phyloP scores from a whole-genome alignment of 2,329 filamentous ascomycete species.

The Epichloe sp. region DNA sequence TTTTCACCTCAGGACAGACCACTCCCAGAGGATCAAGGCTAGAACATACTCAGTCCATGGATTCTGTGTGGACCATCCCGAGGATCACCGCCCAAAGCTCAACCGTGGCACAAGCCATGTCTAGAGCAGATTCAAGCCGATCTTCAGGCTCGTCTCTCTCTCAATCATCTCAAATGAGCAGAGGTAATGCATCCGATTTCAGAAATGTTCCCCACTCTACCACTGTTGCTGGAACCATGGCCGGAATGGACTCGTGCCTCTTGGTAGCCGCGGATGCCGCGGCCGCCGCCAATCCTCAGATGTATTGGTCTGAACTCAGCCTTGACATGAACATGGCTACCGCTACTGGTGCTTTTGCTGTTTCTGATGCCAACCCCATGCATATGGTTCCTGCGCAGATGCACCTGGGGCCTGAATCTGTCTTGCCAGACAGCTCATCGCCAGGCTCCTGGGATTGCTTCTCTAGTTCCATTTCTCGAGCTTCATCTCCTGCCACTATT shows the following conservation, averaged over 20 bases:
- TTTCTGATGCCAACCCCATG: slow-evolving; percentile 30
- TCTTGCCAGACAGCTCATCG: slow-evolving; percentile 35
- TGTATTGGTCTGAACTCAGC: slow-evolving; percentile 36
- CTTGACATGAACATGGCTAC: slow-evolving; percentile 31
- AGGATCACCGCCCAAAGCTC: slow-evolving; percentile 20
- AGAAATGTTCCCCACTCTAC: slow-evolving; percentile 25
- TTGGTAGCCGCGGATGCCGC: slow-evolving; percentile 33
- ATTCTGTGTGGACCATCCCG: slow-evolving; percentile 35
- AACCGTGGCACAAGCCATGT: slow-evolving; percentile 25
- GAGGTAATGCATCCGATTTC: slow-evolving; percentile 35
- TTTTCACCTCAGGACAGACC: slow-evolving; percentile 41
- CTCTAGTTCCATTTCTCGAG: slow-evolving; percentile 38
- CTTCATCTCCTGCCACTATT: slow-evolving; percentile 34
- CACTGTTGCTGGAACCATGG: slow-evolving; percentile 23
- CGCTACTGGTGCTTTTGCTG: slow-evolving; percentile 29
- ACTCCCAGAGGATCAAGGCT: slow-evolving; percentile 36
- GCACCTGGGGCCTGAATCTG: slow-evolving; percentile 38
- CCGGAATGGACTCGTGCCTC: slow-evolving; percentile 38
- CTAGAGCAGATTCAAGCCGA: slow-evolving; percentile 25
- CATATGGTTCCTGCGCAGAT: slow-evolving; percentile 45
- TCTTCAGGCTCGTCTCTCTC: slow-evolving; percentile 33
- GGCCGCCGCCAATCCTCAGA: slow-evolving; percentile 32
- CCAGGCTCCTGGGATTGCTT: slow-evolving; percentile 38
- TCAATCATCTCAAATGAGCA: slow-evolving; percentile 36
- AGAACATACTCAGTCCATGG: slow-evolving; percentile 32